These are phyloP conservation scores for Xylaria sp. DNA, from an alignment of 2,329 filamentous ascomycete species.

Conservation along the genomic window DNA sequence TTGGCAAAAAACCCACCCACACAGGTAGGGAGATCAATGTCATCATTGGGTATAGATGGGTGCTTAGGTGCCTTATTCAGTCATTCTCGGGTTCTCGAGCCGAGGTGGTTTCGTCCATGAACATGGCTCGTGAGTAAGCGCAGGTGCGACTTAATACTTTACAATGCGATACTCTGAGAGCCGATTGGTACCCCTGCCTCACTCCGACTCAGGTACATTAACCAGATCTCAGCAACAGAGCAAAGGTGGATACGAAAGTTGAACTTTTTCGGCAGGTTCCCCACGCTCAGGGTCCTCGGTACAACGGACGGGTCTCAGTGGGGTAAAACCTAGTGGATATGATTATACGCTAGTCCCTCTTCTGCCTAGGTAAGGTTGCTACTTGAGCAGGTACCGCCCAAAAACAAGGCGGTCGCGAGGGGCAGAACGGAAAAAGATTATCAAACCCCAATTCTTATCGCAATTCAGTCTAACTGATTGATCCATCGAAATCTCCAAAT, in stretches of 20 bases:
- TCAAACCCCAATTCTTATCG: slow-evolving; percentile 37
- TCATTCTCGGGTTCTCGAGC: too few species aligned
- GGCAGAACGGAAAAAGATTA: slow-evolving; percentile 46
- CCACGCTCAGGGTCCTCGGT: not conserved
- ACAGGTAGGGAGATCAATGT: not conserved
- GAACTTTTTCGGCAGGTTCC: not conserved
- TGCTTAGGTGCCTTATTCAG: not conserved
- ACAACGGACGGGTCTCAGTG: too few species aligned
- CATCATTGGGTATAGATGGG: not conserved
- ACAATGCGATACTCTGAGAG: too few species aligned
- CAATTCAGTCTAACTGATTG: not conserved
- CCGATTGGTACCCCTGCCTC: too few species aligned
- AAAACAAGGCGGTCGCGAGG: slow-evolving; percentile 38
- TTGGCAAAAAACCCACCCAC: slow-evolving; percentile 13
- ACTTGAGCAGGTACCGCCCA: not conserved
- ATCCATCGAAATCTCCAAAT: not conserved
- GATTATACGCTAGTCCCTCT: not conserved
- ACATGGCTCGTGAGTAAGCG: too few species aligned
- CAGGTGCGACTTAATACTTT: too few species aligned
- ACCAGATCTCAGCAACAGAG: not conserved
- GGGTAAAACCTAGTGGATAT: too few species aligned
- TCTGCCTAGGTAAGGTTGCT: too few species aligned
- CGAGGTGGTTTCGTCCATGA: too few species aligned
- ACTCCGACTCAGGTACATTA: too few species aligned
- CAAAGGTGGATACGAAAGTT: not conserved